These are phyloP conservation scores for Rubia occidens DNA, from an alignment of 305 asterid species.

Conservation along the genomic window DNA sequence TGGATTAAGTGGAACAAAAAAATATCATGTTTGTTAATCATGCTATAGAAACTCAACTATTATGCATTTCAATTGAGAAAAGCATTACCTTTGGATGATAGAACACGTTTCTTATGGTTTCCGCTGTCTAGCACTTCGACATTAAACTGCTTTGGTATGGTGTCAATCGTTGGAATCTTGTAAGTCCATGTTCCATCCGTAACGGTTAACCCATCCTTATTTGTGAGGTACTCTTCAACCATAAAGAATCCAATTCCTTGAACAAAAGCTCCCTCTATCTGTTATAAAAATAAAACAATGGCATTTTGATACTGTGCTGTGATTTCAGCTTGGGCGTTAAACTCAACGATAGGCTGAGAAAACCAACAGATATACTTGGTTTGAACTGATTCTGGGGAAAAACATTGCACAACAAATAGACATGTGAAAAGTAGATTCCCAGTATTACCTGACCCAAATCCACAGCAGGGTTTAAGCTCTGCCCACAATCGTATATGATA, in stretches of 20 bases:
- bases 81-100: constrained; percentile 65
- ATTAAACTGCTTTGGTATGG: constrained; percentile 57
- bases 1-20: not conserved
- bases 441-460: constrained; percentile 66
- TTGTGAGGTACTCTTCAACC: constrained; percentile 57
- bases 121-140: constrained; percentile 54
- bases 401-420: not conserved
- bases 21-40: not conserved
- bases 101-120: constrained; percentile 47
- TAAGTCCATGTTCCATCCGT: constrained; percentile 62
- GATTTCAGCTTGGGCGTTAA: not conserved
- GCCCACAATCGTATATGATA: constrained; percentile 66
- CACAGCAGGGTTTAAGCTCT: constrained; percentile 70
- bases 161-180: constrained; percentile 75
- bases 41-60: not conserved
- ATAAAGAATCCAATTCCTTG: constrained; percentile 80
- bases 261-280: constrained; percentile 83
- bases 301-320: not conserved
- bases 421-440: not conserved
- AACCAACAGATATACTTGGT: not conserved
- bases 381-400: constrained; percentile 2
- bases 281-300: constrained; percentile 9
- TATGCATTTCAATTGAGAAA: not conserved
- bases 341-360: not conserved
- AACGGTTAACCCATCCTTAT: constrained; percentile 42